A percentile compares a stretch with the other conserved stretches of the same genome.
Evolutionary conservation across 495 filamentous ascomycete species (phyloP).

Genomic region (Parathielavia appendiculata): DNA sequence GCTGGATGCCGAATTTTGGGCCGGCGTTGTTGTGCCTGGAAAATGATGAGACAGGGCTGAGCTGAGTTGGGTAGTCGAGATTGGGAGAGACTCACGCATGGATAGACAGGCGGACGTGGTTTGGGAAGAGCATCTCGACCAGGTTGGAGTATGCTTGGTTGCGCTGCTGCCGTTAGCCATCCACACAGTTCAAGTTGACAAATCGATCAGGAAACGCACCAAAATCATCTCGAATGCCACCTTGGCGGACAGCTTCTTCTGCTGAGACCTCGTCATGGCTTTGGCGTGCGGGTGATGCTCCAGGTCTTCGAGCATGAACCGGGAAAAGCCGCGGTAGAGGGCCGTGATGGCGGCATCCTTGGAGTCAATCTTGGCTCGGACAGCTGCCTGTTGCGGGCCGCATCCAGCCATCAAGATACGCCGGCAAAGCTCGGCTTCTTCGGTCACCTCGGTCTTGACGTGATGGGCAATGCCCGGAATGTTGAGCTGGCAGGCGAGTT

Average conservation of each 20-base stretch:
- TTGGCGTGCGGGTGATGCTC: slow-evolving; percentile 27
- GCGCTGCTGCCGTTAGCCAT: slow-evolving; percentile 7
- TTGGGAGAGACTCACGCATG: slow-evolving; percentile 12
- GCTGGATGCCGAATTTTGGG: slow-evolving; percentile 23
- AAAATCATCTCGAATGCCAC: slow-evolving; percentile 25
- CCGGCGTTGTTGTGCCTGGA: slow-evolving; percentile 21
- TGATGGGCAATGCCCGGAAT: slow-evolving; percentile 27
- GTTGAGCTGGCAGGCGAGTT: slow-evolving; percentile 11
- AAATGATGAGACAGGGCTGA: not conserved
- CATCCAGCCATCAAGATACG: slow-evolving; percentile 35
- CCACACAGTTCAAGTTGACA: not conserved
- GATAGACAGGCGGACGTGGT: slow-evolving; percentile 17
- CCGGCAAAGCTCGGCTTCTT: slow-evolving; percentile 36
- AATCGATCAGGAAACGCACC: not conserved
- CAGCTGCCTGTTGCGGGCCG: slow-evolving; percentile 21
- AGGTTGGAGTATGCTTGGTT: slow-evolving; percentile 24
- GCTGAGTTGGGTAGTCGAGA: too few species aligned
- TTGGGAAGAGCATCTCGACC: slow-evolving; percentile 14
- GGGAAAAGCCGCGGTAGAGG: slow-evolving; percentile 42
- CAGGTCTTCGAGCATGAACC: slow-evolving; percentile 47
- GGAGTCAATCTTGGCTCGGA: slow-evolving; percentile 34
- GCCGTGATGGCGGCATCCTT: slow-evolving; percentile 33
- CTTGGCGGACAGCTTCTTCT: slow-evolving; percentile 19
- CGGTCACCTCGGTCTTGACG: slow-evolving; percentile 29
- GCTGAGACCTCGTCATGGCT: slow-evolving; percentile 19